Conservation (phyloP, 2,329 filamentous ascomycete species). For the Beauveria scarabaeidicola region DNA sequence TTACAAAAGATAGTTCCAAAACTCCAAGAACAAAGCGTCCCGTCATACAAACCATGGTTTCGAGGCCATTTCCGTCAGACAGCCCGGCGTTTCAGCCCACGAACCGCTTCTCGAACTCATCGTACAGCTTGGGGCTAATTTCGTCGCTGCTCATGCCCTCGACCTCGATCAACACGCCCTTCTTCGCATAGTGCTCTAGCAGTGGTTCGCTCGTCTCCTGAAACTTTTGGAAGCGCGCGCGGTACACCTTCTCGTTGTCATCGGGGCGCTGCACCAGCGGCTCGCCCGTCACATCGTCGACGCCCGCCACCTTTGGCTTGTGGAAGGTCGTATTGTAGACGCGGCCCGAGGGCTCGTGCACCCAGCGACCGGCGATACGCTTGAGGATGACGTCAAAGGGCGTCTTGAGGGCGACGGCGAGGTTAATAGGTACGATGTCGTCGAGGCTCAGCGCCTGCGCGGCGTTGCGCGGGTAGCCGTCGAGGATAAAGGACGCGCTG, state of each 20-base stretch:
- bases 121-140: constrained; percentile 82
- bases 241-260: constrained; percentile 82
- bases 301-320: constrained; percentile 67
- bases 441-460: constrained; percentile 72
- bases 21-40: background rate
- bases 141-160: constrained; percentile 87
- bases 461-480: constrained; percentile 89
- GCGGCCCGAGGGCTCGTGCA: constrained; percentile 82
- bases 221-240: constrained; percentile 70
- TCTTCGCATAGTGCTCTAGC: constrained; percentile 78
- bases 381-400: constrained; percentile 80
- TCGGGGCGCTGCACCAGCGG: constrained; percentile 72
- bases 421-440: constrained; percentile 81
- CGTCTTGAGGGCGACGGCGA: constrained; percentile 80
- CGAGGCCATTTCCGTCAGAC: background rate
- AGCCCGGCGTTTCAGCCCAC: constrained; percentile 14
- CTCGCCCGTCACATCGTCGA: constrained; percentile 88
- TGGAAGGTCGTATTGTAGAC: constrained; percentile 96
- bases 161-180: constrained; percentile 79
- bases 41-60: background rate
- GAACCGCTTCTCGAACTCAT: constrained; percentile 75
- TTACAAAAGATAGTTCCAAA: background rate
- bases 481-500: constrained; percentile 82
- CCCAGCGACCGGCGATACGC: constrained; percentile 86
- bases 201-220: constrained; percentile 78